Conservation (phyloP, 2,329 filamentous ascomycete genomes). For the Calonectria leucothoes region DNA sequence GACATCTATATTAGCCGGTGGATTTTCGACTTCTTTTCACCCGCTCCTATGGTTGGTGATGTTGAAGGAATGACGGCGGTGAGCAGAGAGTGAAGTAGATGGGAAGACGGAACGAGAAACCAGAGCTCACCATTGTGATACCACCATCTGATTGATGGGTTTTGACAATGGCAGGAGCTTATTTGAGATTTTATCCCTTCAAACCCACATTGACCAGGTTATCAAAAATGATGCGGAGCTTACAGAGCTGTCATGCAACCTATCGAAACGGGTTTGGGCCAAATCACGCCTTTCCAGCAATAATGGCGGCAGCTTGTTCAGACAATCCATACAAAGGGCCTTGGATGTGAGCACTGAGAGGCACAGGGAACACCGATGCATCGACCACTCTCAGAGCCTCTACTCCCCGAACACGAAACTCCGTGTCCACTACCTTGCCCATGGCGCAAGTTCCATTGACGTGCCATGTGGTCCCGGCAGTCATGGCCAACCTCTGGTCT, state of each 20-base stretch:
- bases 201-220: not conserved
- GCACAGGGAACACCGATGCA: slow-evolving; percentile 47
- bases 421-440: slow-evolving; percentile 64
- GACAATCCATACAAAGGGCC: slow-evolving; percentile 48
- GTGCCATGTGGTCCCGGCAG: slow-evolving; percentile 60
- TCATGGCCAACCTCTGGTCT: slow-evolving; percentile 33
- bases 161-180: too few species aligned
- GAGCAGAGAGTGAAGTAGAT: not conserved
- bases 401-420: slow-evolving; percentile 63
- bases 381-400: slow-evolving; percentile 47
- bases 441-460: slow-evolving; percentile 65
- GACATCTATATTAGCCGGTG: slow-evolving; percentile 8
- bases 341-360: slow-evolving; percentile 45
- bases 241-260: not conserved
- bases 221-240: not conserved
- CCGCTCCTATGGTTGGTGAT: slow-evolving; percentile 6
- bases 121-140: too few species aligned
- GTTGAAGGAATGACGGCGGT: not conserved
- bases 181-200: too few species aligned
- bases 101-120: not conserved
- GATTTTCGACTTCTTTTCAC: not conserved
- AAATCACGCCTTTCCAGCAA: slow-evolving; percentile 16
- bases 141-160: too few species aligned
- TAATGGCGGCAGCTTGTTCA: slow-evolving; percentile 46
- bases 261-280: not conserved